Evolutionary conservation across 352 stramenopile species (phyloP), one percentile per base, ranked within the genome.

Genomic region (Pythium aquatile): DNA sequence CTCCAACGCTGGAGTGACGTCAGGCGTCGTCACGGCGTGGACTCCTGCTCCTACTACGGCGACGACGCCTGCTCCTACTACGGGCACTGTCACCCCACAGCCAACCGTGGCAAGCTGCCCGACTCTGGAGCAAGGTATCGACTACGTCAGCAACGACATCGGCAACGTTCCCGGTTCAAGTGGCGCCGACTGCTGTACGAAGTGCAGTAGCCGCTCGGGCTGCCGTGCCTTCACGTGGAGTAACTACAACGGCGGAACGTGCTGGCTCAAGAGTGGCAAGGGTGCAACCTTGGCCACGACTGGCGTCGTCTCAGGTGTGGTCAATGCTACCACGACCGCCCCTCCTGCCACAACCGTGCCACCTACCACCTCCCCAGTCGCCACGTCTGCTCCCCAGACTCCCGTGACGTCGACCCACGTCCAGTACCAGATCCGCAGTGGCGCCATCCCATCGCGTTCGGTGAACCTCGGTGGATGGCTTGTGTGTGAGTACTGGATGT

Each of bases 381-480:
- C 20, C 20, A 24, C 20, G 20, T 24, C 20, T 24, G 20, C 20
- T 24, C 20, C 20, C 20, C 20, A 24, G 20, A 24, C 20, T 24
- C 20, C 20, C 20, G 20, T 24, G 11, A 10, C 17, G 3, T 47
- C 14, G 5, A 24, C 20, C 20, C 69, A 76, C 58, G 33, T 76
- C 28, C 54, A 70, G 49, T 32, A 26, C n/a, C 30, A 58, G 14
- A 61, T 77, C 52, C 70, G 70, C 14, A 48, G 14, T 11, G 70
- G 70, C 28, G 54, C 63, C 17, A 55, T 77, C 14, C 44, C 48
- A 1, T 16, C 48, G 26, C 72, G 72, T 13, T 74, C 77, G 8
- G 80, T 90, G 40, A 92, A 92, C 68, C 69, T 92, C 35, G 83
- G 80, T 16, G 76, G 64, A 30, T 70, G 64, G 64, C 64, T 70